Evolutionary conservation across 768 basidiomycete species (phyloP), one percentile per base, ranked within the genome.

Genomic region (Tricholomella constricta): DNA sequence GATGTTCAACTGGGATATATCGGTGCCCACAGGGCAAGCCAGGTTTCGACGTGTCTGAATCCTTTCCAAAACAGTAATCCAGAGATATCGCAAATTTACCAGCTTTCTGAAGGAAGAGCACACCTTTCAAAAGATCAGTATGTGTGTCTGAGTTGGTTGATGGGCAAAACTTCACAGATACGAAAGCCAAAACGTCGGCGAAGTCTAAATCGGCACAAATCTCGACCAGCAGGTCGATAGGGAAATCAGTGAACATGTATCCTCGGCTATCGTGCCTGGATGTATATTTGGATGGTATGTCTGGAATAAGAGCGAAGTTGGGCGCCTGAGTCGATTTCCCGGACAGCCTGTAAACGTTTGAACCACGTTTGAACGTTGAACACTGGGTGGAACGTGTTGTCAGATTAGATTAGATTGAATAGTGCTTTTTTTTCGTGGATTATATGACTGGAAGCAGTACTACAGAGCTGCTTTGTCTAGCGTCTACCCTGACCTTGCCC

Each of bases 51-150:
- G 15, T 20, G 17, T 32, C 11, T 41, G 42, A 20, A 46, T 45
- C 19, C 48, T 45, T n/a, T 56, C 20, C 17, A 61, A 48, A 25
- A 52, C 45, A 8, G 37, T 14, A 19, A 61, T 52, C 59, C 59
- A 61, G 5, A 61, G 50, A 22, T 32, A 35, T 35, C 56, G 55
- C 8, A 41, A 55, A 6, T 55, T 42, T 10, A 15, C 31, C 20
- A 59, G 51, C 27, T 50, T 54, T 23, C 46, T 37, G 10, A 61
- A 23, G 8, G 55, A 40, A 36, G 60, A 49, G 43, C 57, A 61
- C 7, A 51, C 46, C 60, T 63, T 38, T 27, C 5, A 40, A 19
- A 37, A 17, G 2, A n/a, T 45, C 2, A 46, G 43, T 20, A 27
- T 12, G 27, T 3, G 12, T 8, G 4, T 45, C 40, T 10, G n/a